Conservation (phyloP, 1,284 basidiomycete species). For the Erythrobasidium hasegawianum region DNA sequence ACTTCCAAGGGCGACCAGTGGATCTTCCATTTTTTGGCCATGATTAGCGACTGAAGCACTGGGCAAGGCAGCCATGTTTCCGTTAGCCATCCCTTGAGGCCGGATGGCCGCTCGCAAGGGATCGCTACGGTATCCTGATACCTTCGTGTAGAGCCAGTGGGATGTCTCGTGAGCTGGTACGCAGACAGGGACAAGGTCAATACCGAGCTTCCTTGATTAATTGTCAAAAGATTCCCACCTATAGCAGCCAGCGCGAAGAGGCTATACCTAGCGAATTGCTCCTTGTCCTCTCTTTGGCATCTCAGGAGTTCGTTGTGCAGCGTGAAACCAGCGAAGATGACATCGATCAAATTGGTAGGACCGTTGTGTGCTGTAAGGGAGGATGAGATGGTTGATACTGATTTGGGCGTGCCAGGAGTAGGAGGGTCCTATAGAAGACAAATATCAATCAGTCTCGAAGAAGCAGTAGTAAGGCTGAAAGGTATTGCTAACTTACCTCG, state of each 20-base stretch:
- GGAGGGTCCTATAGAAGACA: too few relatives aligned
- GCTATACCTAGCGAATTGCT: constrained; percentile 16
- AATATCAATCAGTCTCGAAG: too few relatives aligned
- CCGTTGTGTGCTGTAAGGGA: not conserved
- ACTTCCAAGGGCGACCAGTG: constrained; percentile 21
- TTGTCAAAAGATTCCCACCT: constrained; percentile 1
- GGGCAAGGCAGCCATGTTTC: not conserved
- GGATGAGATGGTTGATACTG: not conserved
- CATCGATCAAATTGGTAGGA: constrained; percentile 3
- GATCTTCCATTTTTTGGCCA: constrained; percentile 18
- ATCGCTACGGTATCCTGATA: constrained; percentile 19
- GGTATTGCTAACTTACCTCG: too few relatives aligned
- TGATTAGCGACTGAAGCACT: constrained; percentile 13
- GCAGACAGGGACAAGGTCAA: not conserved
- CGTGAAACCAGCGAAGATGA: constrained; percentile 26
- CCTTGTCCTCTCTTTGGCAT: constrained; percentile 24
- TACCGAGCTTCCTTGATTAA: not conserved
- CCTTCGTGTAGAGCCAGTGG: constrained; percentile 32
- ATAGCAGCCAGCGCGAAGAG: constrained; percentile 18
- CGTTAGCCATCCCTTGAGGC: not conserved
- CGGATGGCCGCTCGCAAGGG: not conserved
- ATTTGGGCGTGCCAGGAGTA: not conserved
- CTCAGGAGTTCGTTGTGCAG: constrained; percentile 26
- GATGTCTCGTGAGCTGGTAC: constrained; percentile 25
- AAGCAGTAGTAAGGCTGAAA: too few relatives aligned